Evolutionary conservation across 768 basidiomycete genomes (phyloP).

Genomic region (Hericium coralloides): DNA sequence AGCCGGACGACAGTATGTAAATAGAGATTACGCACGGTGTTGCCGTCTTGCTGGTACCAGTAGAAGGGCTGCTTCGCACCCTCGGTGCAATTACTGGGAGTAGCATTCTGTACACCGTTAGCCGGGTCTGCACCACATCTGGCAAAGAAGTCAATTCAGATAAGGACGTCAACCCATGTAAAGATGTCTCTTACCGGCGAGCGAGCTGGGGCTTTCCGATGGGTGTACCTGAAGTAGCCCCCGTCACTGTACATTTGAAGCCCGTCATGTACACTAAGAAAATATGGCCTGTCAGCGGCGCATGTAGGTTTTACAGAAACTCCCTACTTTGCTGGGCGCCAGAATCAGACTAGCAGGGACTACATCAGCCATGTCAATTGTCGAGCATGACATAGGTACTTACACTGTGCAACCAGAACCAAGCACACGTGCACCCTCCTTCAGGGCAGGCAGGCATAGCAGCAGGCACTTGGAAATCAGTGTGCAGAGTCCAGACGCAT

Average conservation of each 20-base stretch:
- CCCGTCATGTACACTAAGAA: conserved; percentile 28
- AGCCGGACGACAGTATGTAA: background rate
- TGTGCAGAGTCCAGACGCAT: conserved; percentile 33
- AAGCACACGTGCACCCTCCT: conserved; percentile 36
- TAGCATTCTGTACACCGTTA: conserved; percentile 9
- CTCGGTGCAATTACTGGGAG: conserved; percentile 28
- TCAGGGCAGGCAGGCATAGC: conserved; percentile 34
- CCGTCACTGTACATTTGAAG: conserved; percentile 31
- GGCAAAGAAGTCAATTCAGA: background rate
- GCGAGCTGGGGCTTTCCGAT: conserved; percentile 25
- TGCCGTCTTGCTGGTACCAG: conserved; percentile 30
- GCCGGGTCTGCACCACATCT: conserved; percentile 27
- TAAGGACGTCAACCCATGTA: background rate
- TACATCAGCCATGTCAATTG: background rate
- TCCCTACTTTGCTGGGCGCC: conserved; percentile 28
- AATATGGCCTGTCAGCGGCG: background rate
- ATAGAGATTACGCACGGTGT: conserved; percentile 26
- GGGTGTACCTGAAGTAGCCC: conserved; percentile 20
- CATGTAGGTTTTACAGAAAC: background rate
- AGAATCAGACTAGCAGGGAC: conserved; percentile 14
- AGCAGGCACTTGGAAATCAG: conserved; percentile 32
- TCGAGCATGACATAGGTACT: background rate
- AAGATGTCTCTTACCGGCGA: conserved; percentile 15
- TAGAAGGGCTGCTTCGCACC: conserved; percentile 32
- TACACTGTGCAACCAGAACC: conserved; percentile 30